Conservation (phyloP, 2,329 filamentous ascomycete species). For the Penicillium nordicum region DNA sequence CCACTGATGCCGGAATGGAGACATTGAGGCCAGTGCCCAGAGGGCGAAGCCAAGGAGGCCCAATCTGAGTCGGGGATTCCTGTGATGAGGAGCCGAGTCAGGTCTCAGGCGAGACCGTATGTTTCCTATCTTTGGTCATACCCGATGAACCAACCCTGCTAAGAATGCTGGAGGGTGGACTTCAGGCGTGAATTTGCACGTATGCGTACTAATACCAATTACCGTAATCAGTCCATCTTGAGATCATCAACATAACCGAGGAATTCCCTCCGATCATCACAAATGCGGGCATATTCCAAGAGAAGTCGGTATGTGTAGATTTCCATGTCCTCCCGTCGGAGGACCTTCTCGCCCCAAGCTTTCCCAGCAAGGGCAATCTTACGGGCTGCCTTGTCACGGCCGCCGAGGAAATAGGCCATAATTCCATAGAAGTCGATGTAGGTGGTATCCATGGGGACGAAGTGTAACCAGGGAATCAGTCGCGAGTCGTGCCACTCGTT, state of each 20-base stretch:
- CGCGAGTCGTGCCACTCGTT: slow-evolving; percentile 77
- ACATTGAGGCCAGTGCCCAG: not conserved
- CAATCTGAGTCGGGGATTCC: not conserved
- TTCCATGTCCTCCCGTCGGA: slow-evolving; percentile 70
- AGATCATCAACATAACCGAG: slow-evolving; percentile 21
- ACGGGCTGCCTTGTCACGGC: slow-evolving; percentile 55
- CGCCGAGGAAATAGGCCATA: slow-evolving; percentile 65
- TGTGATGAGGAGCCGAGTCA: too few relatives aligned
- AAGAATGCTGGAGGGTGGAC: not conserved
- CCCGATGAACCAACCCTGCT: not conserved
- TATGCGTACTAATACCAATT: not conserved
- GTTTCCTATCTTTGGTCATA: not conserved
- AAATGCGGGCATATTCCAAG: slow-evolving; percentile 60
- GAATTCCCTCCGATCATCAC: slow-evolving; percentile 23
- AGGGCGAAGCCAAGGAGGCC: not conserved
- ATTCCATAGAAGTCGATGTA: slow-evolving; percentile 70
- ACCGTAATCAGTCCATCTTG: not conserved
- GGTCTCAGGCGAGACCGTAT: too few relatives aligned
- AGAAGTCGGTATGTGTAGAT: slow-evolving; percentile 65
- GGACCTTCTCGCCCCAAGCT: slow-evolving; percentile 64
- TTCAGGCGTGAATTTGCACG: not conserved
- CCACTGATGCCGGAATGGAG: not conserved
- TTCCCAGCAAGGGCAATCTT: slow-evolving; percentile 64
- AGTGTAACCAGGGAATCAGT: slow-evolving; percentile 74
- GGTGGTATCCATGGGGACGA: slow-evolving; percentile 73